Percentiles rank a stretch among this genome's conserved stretches.
Evolutionary conservation across 441 rosid genomes (phyloP).

Genomic region (Macaranga tanarius): DNA sequence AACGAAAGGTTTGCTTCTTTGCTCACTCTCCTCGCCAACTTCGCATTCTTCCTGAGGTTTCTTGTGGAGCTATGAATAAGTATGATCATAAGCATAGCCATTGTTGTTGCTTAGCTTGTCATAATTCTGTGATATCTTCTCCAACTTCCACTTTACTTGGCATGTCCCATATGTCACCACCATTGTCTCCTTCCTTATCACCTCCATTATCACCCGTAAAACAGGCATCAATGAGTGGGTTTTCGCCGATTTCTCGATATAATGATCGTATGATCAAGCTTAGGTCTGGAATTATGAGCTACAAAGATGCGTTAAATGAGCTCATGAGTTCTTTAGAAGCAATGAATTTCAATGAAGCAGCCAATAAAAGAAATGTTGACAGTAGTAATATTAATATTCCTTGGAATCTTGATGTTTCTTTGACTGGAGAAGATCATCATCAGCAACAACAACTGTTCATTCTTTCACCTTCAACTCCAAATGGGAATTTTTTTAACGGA

Average conservation of each 20-base stretch:
- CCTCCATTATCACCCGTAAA: slow-evolving; percentile 80
- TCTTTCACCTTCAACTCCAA: slow-evolving; percentile 57
- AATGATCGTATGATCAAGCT: slow-evolving; percentile 38
- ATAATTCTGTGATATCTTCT: slow-evolving; percentile 40
- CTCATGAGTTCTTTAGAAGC: slow-evolving; percentile 55
- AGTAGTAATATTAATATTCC: slow-evolving; percentile 32
- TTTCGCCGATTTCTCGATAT: slow-evolving; percentile 43
- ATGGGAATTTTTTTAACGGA: slow-evolving; percentile 17
- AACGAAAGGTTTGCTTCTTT: slow-evolving; percentile 81
- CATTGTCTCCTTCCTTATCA: slow-evolving; percentile 57
- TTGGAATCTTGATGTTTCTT: slow-evolving; percentile 35
- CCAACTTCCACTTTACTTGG: slow-evolving; percentile 68
- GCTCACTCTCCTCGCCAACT: slow-evolving; percentile 83
- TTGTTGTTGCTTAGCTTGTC: slow-evolving; percentile 58
- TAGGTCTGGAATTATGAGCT: slow-evolving; percentile 29
- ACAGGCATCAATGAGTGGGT: slow-evolving; percentile 28
- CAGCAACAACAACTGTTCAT: slow-evolving; percentile 44
- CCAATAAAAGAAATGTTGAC: slow-evolving; percentile 11
- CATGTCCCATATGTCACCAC: slow-evolving; percentile 58
- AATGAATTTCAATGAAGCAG: slow-evolving; percentile 38
- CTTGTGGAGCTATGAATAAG: slow-evolving; percentile 13
- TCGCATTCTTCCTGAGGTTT: slow-evolving; percentile 47
- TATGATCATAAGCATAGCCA: slow-evolving; percentile 4
- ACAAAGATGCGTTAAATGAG: slow-evolving; percentile 57
- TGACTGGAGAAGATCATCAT: slow-evolving; percentile 30